Conservation (phyloP, 495 filamentous ascomycete genomes). For the Poronia punctata region DNA sequence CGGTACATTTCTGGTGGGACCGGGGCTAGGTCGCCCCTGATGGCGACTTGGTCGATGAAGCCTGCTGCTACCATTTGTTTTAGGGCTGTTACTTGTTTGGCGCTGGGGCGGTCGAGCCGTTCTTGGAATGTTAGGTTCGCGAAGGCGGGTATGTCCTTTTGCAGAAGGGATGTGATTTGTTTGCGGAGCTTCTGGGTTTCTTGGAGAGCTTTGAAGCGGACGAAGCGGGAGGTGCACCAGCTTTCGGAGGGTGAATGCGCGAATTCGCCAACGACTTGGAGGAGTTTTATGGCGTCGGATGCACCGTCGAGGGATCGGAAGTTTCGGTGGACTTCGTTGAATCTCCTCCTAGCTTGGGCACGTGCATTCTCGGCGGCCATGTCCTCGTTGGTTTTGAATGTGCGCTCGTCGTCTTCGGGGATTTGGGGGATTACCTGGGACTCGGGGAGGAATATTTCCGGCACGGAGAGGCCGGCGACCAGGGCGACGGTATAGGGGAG, state of each 20-base stretch:
- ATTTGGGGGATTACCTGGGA: conserved; percentile 59
- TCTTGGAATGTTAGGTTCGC: conserved; percentile 50
- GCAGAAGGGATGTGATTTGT: conserved; percentile 76
- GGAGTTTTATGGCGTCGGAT: conserved; percentile 83
- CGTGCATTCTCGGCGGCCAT: conserved; percentile 61
- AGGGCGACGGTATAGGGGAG: conserved; percentile 83
- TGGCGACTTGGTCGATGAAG: conserved; percentile 93
- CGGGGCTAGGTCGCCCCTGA: conserved; percentile 79
- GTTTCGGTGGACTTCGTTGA: conserved; percentile 66
- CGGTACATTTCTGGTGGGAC: conserved; percentile 61
- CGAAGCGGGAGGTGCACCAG: conserved; percentile 77
- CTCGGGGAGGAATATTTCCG: conserved; percentile 81
- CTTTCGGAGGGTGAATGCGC: conserved; percentile 56
- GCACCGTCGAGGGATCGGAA: conserved; percentile 75
- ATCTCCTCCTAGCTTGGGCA: conserved; percentile 58
- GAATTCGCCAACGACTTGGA: conserved; percentile 82
- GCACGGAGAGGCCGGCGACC: conserved; percentile 80
- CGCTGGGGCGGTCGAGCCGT: conserved; percentile 60
- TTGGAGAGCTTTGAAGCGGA: conserved; percentile 74
- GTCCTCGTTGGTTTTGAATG: conserved; percentile 57
- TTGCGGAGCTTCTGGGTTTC: conserved; percentile 76
- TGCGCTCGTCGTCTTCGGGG: conserved; percentile 33
- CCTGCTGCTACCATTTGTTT: conserved; percentile 88
- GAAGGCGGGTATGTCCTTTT: conserved; percentile 63
- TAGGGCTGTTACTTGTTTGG: conserved; percentile 69